These are phyloP conservation scores for Azolla pinnata DNA, from an alignment of 75 land plant species.

Conservation along the genomic window DNA sequence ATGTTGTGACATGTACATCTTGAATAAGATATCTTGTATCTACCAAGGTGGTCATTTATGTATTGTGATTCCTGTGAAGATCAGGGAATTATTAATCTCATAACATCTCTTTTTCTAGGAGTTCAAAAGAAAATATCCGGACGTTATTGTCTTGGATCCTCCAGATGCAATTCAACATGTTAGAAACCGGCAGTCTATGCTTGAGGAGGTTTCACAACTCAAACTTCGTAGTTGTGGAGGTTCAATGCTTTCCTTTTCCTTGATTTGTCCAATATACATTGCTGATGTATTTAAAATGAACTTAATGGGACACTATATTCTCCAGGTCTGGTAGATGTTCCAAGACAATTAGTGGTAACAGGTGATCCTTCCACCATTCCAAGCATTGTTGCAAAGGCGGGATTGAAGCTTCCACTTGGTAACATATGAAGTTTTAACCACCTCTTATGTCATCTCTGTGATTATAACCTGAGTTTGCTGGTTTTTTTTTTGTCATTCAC, in stretches of 20 bases:
- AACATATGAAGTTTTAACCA: conserved; percentile 1
- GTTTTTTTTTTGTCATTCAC: conserved; percentile 14
- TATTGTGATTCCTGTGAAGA: too few species aligned
- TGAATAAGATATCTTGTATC: too few species aligned
- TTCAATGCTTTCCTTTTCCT: conserved; percentile 8
- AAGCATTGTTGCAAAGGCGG: conserved; percentile 50
- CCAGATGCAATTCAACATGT: conserved; percentile 80
- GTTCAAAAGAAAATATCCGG: conserved; percentile 55
- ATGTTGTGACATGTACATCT: too few species aligned
- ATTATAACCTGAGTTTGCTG: background rate
- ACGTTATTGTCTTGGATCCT: conserved; percentile 82
- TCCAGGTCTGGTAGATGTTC: conserved; percentile 73
- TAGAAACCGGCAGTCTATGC: conserved; percentile 85
- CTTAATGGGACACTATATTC: background rate
- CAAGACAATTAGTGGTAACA: conserved; percentile 54
- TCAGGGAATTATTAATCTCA: too few species aligned
- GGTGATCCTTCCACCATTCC: conserved; percentile 73
- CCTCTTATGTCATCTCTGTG: background rate
- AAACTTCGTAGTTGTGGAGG: conserved; percentile 50
- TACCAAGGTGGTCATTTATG: too few species aligned
- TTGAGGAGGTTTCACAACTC: conserved; percentile 69
- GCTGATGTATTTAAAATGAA: background rate
- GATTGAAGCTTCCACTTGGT: conserved; percentile 65
- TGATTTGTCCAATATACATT: too few species aligned
- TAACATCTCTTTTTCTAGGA: conserved; percentile 36